Evolutionary conservation across 805 yeast species (phyloP), one percentile per base, ranked within the genome.

Genomic region (Wickerhamiella bombiphila): DNA sequence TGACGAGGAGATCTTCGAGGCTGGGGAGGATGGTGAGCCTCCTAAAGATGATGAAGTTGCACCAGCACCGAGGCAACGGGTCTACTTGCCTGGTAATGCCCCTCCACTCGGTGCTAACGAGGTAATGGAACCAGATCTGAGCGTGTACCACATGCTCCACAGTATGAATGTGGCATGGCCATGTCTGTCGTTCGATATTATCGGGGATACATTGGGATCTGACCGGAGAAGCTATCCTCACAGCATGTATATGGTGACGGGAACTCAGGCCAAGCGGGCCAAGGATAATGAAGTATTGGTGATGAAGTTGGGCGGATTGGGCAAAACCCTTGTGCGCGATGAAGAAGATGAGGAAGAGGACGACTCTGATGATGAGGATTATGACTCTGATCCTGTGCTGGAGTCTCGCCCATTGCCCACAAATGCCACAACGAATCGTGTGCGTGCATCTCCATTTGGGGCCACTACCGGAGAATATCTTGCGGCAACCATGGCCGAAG

Each of bases 141-240:
- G 85, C 5, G 95, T 88, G 2, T 91, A 91, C 57, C 94, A 88
- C 53, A 91, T 91, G 97, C 64, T 91, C 41, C 98, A 91, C 59
- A 81, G 80, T 51, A 82, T 88, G 42, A 81, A 81, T 57, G 64
- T 88, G 59, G 93, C 94, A 51, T 91, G 97, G 97, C 97, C 98
- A 9, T 85, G 96, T 61, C 63, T 91, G 55, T 83, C 96, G 3
- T 66, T 91, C 42, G 97, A 88, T 54, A 63, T 91, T 16, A 61
- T 91, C 37, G 94, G 94, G 4, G 98, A 91, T 56, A 64, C 66
- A 37, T 65, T 81, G 42, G 98, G 98, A 8, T 65, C 70, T 36
- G 96, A 85, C 58, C 77, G 98, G 64, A 72, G 94, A 61, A 69
- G 70, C 32, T 91, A 74, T 53, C 98, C 98, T 3, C 94, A 93